Conservation (phyloP, 2,329 filamentous ascomycete species). For the Exophiala mesophila region DNA sequence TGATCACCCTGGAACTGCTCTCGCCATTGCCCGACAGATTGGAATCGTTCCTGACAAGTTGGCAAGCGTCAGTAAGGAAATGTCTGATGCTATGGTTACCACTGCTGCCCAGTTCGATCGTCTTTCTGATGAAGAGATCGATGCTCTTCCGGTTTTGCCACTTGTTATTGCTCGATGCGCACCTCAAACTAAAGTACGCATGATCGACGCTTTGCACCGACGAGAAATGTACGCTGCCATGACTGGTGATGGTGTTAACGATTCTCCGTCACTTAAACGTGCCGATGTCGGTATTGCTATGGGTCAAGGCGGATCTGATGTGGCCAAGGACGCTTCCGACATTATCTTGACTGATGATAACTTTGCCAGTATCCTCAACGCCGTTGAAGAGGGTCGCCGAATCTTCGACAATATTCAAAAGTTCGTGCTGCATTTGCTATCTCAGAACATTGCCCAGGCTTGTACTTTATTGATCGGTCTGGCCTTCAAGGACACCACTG, state of each 20-base stretch:
- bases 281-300: constrained; percentile 87
- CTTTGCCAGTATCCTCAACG: constrained; percentile 79
- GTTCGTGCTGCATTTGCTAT: constrained; percentile 74
- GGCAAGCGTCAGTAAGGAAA: constrained; percentile 53
- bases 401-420: constrained; percentile 91
- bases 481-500: constrained; percentile 66
- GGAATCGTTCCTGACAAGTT: constrained; percentile 62
- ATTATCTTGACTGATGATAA: constrained; percentile 74
- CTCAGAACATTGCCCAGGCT: constrained; percentile 79
- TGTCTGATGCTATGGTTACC: constrained; percentile 61
- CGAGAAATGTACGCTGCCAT: constrained; percentile 73
- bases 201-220: constrained; percentile 62
- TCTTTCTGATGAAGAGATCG: constrained; percentile 65
- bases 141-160: constrained; percentile 47
- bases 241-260: constrained; percentile 87
- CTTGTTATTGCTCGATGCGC: constrained; percentile 57
- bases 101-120: constrained; percentile 70
- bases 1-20: constrained; percentile 68
- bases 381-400: constrained; percentile 75
- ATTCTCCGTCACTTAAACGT: constrained; percentile 73
- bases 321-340: constrained; percentile 66
- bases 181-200: constrained; percentile 68
- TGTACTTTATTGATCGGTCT: constrained; percentile 76
- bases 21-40: constrained; percentile 71
- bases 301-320: constrained; percentile 74